Conservation (phyloP, 2,329 filamentous ascomycete genomes). For the Aspergillaceae sp. region DNA sequence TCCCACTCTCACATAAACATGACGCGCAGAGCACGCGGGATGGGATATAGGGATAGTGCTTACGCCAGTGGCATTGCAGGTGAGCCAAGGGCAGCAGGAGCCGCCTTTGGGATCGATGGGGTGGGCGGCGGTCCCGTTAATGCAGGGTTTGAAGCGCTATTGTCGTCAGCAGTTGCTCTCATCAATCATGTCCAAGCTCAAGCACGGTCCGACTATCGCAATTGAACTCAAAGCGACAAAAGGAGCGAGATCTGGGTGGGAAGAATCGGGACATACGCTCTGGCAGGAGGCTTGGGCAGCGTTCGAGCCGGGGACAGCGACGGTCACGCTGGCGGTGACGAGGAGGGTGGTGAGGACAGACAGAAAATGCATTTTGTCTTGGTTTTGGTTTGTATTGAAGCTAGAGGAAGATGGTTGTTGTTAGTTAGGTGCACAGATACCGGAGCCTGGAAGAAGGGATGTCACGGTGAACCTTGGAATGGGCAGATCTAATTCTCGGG, state of each 20-base stretch:
- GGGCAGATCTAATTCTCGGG: not conserved
- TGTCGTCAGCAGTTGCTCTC: not conserved
- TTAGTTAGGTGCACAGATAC: no score
- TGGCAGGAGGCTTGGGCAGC: slow-evolving; percentile 3
- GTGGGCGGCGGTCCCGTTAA: slow-evolving; percentile 1
- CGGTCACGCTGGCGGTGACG: slow-evolving; percentile 2
- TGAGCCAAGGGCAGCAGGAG: slow-evolving; percentile 6
- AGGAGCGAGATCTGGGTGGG: no score
- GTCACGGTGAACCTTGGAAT: no score
- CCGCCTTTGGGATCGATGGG: not conserved
- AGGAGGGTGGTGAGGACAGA: slow-evolving; percentile 3
- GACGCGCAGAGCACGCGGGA: no score
- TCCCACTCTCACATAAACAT: no score
- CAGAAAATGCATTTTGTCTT: slow-evolving; percentile 8
- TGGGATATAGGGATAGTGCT: not conserved
- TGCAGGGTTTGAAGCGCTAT: not conserved
- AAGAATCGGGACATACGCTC: slow-evolving; percentile 2
- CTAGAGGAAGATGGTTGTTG: not conserved
- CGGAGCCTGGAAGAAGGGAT: not conserved
- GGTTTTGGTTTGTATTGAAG: not conserved
- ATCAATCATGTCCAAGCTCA: no score
- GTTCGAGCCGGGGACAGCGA: slow-evolving; percentile 1
- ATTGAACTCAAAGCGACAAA: no score
- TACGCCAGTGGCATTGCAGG: slow-evolving; percentile 2
- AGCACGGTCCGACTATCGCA: no score